Conservation (phyloP, 352 stramenopile species). For the Pythium utonaiense region DNA sequence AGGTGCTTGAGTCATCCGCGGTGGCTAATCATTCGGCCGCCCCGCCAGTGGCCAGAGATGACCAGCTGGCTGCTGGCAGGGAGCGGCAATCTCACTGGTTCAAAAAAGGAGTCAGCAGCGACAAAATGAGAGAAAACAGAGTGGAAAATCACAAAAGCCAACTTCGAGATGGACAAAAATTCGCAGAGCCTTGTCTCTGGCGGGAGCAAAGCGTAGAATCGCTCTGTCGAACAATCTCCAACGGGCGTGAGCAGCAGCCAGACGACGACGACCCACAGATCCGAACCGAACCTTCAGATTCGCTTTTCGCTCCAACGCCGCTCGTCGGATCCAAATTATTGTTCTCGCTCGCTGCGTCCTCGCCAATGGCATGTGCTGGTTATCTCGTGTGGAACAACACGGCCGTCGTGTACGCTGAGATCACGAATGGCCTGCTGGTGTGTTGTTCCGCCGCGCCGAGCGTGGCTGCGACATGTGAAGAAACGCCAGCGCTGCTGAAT, state of each 20-base stretch:
- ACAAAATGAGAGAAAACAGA: slow-evolving; percentile 10
- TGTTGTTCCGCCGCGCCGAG: slow-evolving; percentile 33
- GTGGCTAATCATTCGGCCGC: not conserved
- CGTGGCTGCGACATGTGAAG: not conserved
- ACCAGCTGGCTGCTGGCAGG: not conserved
- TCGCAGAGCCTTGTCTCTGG: slow-evolving; percentile 17
- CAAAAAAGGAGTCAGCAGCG: not conserved
- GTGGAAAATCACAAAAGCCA: not conserved
- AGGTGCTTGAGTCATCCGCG: not conserved
- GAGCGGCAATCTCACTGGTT: not conserved
- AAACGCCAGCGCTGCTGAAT: not conserved
- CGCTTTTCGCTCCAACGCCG: slow-evolving; percentile 2
- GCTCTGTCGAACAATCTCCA: slow-evolving; percentile 12
- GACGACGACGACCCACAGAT: not conserved
- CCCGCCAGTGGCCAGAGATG: not conserved
- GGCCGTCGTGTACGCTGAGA: slow-evolving; percentile 52
- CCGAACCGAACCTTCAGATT: slow-evolving; percentile 17
- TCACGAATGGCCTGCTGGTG: slow-evolving; percentile 47
- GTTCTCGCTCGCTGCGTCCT: not conserved
- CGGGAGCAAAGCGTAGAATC: slow-evolving; percentile 12
- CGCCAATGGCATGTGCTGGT: slow-evolving; percentile 60
- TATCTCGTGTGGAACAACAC: slow-evolving; percentile 63
- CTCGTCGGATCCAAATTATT: not conserved
- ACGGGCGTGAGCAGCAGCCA: not conserved
- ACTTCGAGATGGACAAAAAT: slow-evolving; percentile 9